Evolutionary conservation across 1,139 yeast genomes (phyloP).

Genomic region (Torulaspora pretoriensis): DNA sequence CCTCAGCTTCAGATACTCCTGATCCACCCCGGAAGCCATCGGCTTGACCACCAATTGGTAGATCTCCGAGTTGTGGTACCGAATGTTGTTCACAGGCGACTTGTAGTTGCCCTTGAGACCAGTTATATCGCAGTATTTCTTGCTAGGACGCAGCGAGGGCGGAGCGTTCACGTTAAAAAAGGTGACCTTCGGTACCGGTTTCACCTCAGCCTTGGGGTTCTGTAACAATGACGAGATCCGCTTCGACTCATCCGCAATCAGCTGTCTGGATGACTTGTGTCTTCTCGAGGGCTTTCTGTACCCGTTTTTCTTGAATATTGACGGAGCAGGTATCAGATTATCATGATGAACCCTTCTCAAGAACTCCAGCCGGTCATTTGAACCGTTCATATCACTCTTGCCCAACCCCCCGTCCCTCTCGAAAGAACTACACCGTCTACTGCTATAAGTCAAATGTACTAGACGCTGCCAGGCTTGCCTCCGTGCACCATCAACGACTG

Average conservation of each 20-base stretch:
- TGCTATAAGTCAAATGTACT: no score
- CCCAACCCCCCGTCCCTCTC: no score
- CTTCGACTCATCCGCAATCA: constrained; percentile 66
- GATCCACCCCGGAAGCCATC: constrained; percentile 89
- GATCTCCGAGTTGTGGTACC: constrained; percentile 81
- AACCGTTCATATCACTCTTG: background rate
- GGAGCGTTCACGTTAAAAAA: constrained; percentile 73
- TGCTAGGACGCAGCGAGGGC: constrained; percentile 76
- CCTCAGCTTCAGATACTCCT: constrained; percentile 81
- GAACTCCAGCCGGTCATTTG: constrained; percentile 25
- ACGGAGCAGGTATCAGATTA: constrained; percentile 19
- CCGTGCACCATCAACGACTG: no score
- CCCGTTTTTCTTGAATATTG: constrained; percentile 52
- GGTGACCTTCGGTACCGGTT: constrained; percentile 40
- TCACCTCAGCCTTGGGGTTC: constrained; percentile 9
- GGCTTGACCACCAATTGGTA: constrained; percentile 71
- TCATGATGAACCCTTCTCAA: constrained; percentile 27
- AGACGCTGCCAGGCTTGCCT: no score
- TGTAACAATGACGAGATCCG: constrained; percentile 31
- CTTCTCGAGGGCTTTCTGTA: constrained; percentile 54
- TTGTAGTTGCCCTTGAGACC: constrained; percentile 79
- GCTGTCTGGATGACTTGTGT: constrained; percentile 72
- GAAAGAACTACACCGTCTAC: no score
- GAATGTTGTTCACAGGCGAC: constrained; percentile 68
- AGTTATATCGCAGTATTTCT: constrained; percentile 89